A percentile compares a stretch with the other conserved stretches of the same genome.
Evolutionary conservation across 1,139 yeast species (phyloP).

Genomic region (Geotrichum aggregatum): DNA sequence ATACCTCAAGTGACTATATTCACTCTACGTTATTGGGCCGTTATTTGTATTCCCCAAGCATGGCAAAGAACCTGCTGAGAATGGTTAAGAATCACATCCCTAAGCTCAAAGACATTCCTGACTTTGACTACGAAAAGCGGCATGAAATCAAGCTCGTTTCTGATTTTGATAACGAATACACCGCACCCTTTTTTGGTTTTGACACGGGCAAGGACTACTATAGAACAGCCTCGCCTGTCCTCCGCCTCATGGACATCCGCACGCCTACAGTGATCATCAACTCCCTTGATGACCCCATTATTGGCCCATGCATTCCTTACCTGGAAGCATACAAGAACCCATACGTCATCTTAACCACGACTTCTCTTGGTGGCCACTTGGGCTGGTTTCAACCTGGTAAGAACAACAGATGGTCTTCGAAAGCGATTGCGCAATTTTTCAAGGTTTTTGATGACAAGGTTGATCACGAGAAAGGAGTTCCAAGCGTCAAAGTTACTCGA

Average conservation of each 20-base stretch:
- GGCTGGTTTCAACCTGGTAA: conserved; percentile 61
- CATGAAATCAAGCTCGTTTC: conserved; percentile 41
- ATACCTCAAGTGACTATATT: conserved; percentile 52
- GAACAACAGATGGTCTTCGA: conserved; percentile 66
- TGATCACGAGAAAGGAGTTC: conserved; percentile 16
- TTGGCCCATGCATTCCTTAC: conserved; percentile 55
- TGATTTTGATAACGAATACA: conserved; percentile 68
- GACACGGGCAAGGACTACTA: conserved; percentile 69
- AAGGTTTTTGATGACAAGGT: conserved; percentile 47
- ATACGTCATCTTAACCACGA: conserved; percentile 58
- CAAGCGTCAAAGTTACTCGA: conserved; percentile 7
- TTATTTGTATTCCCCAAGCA: conserved; percentile 58
- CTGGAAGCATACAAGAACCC: conserved; percentile 64
- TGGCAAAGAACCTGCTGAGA: conserved; percentile 61
- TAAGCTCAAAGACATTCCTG: conserved; percentile 46
- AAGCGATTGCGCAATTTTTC: conserved; percentile 60
- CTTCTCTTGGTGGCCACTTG: conserved; percentile 84
- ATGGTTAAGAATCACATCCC: conserved; percentile 59
- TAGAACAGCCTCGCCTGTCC: conserved; percentile 60
- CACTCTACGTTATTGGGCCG: conserved; percentile 55
- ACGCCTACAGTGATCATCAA: conserved; percentile 68
- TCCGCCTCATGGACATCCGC: conserved; percentile 50
- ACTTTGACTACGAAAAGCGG: conserved; percentile 35
- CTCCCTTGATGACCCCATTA: conserved; percentile 81
- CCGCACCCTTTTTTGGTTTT: conserved; percentile 74